Conservation (phyloP, 208 protist species). For the Phytomonas serpens region DNA sequence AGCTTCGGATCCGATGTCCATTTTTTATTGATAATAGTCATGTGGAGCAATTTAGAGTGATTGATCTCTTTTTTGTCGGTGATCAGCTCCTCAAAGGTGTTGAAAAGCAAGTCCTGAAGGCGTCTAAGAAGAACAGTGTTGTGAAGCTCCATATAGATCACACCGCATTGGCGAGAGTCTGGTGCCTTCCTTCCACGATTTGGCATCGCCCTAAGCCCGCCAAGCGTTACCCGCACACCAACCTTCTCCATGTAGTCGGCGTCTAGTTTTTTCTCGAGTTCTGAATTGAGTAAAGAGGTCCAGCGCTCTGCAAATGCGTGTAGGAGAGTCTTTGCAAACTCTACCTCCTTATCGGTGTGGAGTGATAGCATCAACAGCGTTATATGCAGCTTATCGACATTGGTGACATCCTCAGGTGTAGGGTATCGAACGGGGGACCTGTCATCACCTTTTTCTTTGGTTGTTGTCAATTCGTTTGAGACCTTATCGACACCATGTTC, state of each 20-base stretch:
- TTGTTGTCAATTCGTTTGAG: not conserved
- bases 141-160: conserved; percentile 69
- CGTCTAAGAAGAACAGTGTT: conserved; percentile 24
- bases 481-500: not conserved
- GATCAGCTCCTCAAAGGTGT: conserved; percentile 50
- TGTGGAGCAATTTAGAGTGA: conserved; percentile 38
- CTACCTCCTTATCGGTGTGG: conserved; percentile 27
- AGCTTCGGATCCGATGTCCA: conserved; percentile 22
- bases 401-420: conserved; percentile 39
- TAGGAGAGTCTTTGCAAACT: conserved; percentile 46
- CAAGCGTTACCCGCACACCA: not conserved
- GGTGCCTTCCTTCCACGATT: conserved; percentile 15
- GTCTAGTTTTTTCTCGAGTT: not conserved
- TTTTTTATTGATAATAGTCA: conserved; percentile 79
- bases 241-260: not conserved
- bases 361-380: conserved; percentile 70
- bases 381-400: conserved; percentile 44
- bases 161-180: conserved; percentile 31
- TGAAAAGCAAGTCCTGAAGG: conserved; percentile 39
- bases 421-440: not conserved
- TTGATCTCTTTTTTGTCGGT: conserved; percentile 26
- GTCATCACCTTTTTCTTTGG: not conserved
- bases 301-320: conserved; percentile 1
- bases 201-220: conserved; percentile 48
- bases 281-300: conserved; percentile 10